Base-by-base conservation (phyloP, 176 grass and related monocot genomes). In the Paspalum notatum region DNA sequence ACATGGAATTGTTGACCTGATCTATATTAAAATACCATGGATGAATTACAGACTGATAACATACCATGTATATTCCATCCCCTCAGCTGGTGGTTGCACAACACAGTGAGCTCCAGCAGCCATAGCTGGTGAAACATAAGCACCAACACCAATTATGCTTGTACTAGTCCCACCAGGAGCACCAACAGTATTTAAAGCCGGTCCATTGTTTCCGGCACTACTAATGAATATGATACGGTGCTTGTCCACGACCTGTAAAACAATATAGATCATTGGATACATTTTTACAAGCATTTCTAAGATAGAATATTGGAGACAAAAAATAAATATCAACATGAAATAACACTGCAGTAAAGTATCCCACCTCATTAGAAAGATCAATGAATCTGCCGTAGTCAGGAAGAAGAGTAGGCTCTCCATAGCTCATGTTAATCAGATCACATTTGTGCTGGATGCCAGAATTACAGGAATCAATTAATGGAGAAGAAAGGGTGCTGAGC, bases 371-470 rank as follows among this genome's bases (percentile, higher is more conserved):
- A 81, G 89, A 92, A 86, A 98, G 88, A 80, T 98, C 95, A 89
- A 98, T 85, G 82, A 98, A 94, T 85, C 95, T 87, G 27, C 95
- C 95, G 68, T 98, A 98, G 81, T 98, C 92, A 79, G 95, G 95
- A 84, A 98, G 90, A 89, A 98, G 71, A 39, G 95, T 93, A 66
- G 92, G 12, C 75, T 98, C 95, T 72, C 95, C 95, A 74, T 95
- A 98, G 90, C 95, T 98, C 95, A 98, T 98, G 72, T 98, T 98
- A 81, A 98, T 98, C 71, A 98, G 90, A 85, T 98, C 95, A 40
- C 95, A 98, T 87, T 95, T 98, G 78, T 98, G 95, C 95, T 98
- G 90, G 45, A 98, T 53, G 81, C 49, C 81, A 90, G 20, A 80
- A 74, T 57, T 85, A 17, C 86, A 80, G 56, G 26, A 67, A 89